Percentiles rank a stretch among this genome's conserved stretches.
Conservation (phyloP, 257 asterid species). For the Euphrasia confusa region DNA sequence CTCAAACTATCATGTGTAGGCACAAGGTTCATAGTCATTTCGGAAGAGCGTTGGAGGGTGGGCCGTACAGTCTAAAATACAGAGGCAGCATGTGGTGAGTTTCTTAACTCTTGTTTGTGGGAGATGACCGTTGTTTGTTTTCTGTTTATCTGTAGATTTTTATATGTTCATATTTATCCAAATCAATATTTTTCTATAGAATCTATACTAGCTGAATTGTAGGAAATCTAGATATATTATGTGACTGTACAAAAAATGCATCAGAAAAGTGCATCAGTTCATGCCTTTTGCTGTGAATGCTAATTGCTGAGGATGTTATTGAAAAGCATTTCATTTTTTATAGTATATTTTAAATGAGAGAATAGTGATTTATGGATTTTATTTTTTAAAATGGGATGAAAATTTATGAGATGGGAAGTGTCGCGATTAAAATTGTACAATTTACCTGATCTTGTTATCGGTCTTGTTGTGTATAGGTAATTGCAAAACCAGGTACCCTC, state of each 20-base stretch:
- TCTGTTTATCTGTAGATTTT: background rate
- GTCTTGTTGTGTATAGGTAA: constrained; percentile 45
- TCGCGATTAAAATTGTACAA: background rate
- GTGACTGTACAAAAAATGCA: no score
- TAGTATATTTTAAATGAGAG: background rate
- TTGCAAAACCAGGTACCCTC: constrained; percentile 81
- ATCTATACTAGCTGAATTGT: no score
- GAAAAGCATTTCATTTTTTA: background rate
- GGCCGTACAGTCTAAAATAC: constrained; percentile 86
- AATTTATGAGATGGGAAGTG: background rate
- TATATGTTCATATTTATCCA: background rate
- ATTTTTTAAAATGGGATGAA: background rate
- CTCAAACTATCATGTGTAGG: no score
- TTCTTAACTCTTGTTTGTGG: constrained; percentile 21
- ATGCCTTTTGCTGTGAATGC: no score
- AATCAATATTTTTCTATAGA: no score
- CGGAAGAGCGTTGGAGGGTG: constrained; percentile 90
- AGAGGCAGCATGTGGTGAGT: constrained; percentile 98
- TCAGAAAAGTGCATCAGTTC: no score
- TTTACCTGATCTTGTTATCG: no score
- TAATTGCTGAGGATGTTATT: no score
- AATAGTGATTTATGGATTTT: background rate
- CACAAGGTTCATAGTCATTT: constrained; percentile 85
- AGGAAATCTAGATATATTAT: no score
- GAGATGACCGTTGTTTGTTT: constrained; percentile 14